A percentile compares a stretch with the other conserved stretches of the same genome.
Conservation (phyloP, 257 asterid species). For the Primulina tabacum region DNA sequence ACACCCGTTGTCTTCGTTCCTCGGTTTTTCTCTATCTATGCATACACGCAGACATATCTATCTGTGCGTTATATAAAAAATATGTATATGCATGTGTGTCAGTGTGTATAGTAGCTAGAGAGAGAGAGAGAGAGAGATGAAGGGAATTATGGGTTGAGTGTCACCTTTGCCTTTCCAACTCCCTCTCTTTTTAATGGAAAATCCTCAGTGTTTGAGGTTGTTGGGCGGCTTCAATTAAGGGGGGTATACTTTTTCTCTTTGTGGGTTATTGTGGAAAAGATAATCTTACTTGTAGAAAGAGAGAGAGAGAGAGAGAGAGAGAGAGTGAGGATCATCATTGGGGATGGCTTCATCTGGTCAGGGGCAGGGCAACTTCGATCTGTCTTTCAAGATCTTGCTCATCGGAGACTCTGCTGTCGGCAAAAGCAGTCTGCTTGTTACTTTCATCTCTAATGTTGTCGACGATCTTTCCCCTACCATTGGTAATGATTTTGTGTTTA, state of each 20-base stretch:
- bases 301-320: slow-evolving; percentile 16
- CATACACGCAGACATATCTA: slow-evolving; percentile 19
- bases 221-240: slow-evolving; percentile 28
- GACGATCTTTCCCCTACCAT: slow-evolving; percentile 88
- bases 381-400: slow-evolving; percentile 86
- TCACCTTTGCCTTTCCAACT: slow-evolving; percentile 25
- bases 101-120: background rate
- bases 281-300: slow-evolving; percentile 3
- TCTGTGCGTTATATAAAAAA: background rate
- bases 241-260: background rate
- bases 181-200: slow-evolving; percentile 27
- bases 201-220: slow-evolving; percentile 31
- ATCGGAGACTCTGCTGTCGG: slow-evolving; percentile 98
- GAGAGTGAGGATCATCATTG: slow-evolving; percentile 10
- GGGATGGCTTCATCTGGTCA: slow-evolving; percentile 60
- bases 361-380: slow-evolving; percentile 72
- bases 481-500: slow-evolving; percentile 39
- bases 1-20: slow-evolving; percentile 30
- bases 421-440: slow-evolving; percentile 87
- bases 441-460: slow-evolving; percentile 68
- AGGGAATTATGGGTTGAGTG: slow-evolving; percentile 17
- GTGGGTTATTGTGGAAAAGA: background rate
- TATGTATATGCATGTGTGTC: background rate
- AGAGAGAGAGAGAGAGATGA: slow-evolving; percentile 24
- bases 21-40: slow-evolving; percentile 33